Percentiles rank a stretch among this genome's conserved stretches.
Conservation (phyloP, 495 filamentous ascomycete species). For the Pyronema omphalodes region DNA sequence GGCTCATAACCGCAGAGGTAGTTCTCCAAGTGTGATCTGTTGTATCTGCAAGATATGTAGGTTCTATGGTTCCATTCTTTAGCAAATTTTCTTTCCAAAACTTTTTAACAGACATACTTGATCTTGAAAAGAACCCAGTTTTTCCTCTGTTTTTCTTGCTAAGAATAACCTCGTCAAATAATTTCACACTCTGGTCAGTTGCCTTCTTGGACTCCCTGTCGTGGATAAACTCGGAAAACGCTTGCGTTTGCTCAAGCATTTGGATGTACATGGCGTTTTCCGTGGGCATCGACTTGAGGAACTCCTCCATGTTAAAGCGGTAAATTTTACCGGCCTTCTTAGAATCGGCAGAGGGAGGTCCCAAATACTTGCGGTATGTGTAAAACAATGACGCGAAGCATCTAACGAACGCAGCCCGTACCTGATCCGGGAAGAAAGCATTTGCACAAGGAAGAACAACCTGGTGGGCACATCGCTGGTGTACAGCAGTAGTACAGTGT, state of each 20-base stretch:
- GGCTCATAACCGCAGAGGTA: slow-evolving; percentile 53
- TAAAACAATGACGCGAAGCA: slow-evolving; percentile 90
- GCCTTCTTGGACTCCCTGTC: slow-evolving; percentile 54
- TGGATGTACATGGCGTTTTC: slow-evolving; percentile 79
- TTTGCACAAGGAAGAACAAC: slow-evolving; percentile 75
- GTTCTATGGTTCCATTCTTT: slow-evolving; percentile 27
- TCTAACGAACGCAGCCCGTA: slow-evolving; percentile 82
- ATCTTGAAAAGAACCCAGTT: slow-evolving; percentile 30
- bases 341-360: slow-evolving; percentile 57
- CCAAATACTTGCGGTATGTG: slow-evolving; percentile 76
- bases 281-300: slow-evolving; percentile 71
- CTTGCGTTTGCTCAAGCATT: slow-evolving; percentile 86
- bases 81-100: slow-evolving; percentile 25
- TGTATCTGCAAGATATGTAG: slow-evolving; percentile 65
- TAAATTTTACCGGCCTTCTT: slow-evolving; percentile 77
- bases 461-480: slow-evolving; percentile 61
- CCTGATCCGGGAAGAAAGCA: slow-evolving; percentile 77
- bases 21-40: slow-evolving; percentile 87
- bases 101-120: slow-evolving; percentile 36
- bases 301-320: slow-evolving; percentile 84
- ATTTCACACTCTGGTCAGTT: slow-evolving; percentile 45
- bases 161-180: slow-evolving; percentile 92
- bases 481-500: slow-evolving; percentile 54
- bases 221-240: slow-evolving; percentile 92
- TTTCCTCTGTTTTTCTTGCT: slow-evolving; percentile 79